These are phyloP conservation scores for Neospermospora avenae DNA, from an alignment of 2,329 filamentous ascomycete species.

Conservation along the genomic window DNA sequence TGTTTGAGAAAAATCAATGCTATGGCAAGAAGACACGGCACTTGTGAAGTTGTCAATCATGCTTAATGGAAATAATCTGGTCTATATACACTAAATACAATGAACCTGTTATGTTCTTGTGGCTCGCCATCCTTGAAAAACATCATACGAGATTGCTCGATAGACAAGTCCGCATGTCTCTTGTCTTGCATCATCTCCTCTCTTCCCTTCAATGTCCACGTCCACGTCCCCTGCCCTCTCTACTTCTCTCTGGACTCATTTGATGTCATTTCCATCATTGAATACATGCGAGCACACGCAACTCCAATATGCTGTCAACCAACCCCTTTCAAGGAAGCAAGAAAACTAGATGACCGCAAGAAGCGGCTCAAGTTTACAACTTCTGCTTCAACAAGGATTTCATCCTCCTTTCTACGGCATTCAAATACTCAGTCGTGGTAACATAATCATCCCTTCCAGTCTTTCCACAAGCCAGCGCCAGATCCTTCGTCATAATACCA, in stretches of 20 bases:
- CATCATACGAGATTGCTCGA: background rate
- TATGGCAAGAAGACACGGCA: background rate
- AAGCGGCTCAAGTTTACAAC: constrained; percentile 45
- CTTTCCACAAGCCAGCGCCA: constrained; percentile 92
- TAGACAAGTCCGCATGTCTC: background rate
- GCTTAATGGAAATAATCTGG: no score
- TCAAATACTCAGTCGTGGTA: constrained; percentile 87
- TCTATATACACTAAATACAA: background rate
- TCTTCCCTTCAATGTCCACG: background rate
- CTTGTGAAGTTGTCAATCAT: background rate
- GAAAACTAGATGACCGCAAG: background rate
- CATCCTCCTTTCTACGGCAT: constrained; percentile 87
- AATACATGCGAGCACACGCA: background rate
- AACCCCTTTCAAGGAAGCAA: background rate
- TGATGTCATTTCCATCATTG: background rate
- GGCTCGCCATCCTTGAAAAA: background rate
- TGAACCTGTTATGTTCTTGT: background rate
- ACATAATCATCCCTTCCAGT: constrained; percentile 81
- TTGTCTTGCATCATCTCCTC: background rate
- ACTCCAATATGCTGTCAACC: background rate
- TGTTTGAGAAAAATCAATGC: no score
- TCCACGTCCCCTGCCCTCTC: background rate
- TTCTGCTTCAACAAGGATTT: constrained; percentile 77
- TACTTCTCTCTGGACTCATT: background rate
- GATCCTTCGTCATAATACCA: constrained; percentile 98